A percentile compares a stretch with the other conserved stretches of the same genome.
Conservation (phyloP, 495 filamentous ascomycete species). For the Penicillium cosmopolitanum region DNA sequence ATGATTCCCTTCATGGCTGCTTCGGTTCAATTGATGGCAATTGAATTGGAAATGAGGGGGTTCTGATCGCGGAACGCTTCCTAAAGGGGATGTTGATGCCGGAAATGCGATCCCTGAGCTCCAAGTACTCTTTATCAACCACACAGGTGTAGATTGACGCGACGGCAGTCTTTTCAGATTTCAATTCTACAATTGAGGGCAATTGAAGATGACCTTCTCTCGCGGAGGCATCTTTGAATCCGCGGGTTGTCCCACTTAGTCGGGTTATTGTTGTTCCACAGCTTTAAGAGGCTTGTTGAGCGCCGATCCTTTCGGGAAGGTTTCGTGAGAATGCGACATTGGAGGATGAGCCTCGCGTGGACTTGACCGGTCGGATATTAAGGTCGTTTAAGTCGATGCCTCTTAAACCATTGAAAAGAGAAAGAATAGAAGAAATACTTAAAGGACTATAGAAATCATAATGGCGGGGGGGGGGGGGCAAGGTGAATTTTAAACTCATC, state of each 20-base stretch:
- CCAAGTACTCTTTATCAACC: background rate
- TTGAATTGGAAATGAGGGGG: slow-evolving; percentile 1
- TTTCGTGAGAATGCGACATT: background rate
- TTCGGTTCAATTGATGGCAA: background rate
- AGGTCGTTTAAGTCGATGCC: background rate
- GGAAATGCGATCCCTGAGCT: background rate
- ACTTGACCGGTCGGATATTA: background rate
- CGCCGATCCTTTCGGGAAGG: slow-evolving; percentile 5
- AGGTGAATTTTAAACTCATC: background rate
- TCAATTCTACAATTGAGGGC: background rate
- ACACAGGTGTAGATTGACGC: background rate
- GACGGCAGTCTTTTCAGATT: background rate
- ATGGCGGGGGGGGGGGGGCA: too few species aligned
- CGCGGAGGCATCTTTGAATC: slow-evolving; percentile 3
- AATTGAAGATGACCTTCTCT: background rate
- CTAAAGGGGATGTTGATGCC: background rate
- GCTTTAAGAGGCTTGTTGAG: background rate
- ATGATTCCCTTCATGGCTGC: slow-evolving; percentile 19
- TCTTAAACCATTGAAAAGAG: background rate
- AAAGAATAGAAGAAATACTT: background rate
- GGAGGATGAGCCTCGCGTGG: background rate
- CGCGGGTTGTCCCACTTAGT: background rate
- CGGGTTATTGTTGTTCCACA: slow-evolving; percentile 7
- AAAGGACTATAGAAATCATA: too few species aligned
- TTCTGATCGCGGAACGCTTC: background rate